Evolutionary conservation across 192 early-diverging fungal species (phyloP).

Genomic region (Spinellus fusiger): DNA sequence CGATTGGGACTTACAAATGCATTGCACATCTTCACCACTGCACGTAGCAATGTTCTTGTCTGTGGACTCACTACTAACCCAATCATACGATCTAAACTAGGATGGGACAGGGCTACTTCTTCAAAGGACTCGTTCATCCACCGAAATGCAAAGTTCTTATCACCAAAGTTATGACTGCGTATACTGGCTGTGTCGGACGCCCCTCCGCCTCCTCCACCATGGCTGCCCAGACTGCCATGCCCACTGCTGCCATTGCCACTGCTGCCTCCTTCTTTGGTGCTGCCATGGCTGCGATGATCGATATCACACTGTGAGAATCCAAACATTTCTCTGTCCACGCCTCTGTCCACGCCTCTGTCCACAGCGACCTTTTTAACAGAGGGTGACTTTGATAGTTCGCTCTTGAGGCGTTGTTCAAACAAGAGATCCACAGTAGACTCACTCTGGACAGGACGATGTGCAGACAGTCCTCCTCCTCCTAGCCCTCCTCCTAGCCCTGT

Average conservation of each 20-base stretch:
- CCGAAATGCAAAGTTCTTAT: constrained; percentile 32
- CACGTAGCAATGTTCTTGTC: constrained; percentile 43
- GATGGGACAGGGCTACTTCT: constrained; percentile 33
- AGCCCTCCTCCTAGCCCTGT: not conserved
- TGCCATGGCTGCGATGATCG: constrained; percentile 10
- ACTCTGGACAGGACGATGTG: not conserved
- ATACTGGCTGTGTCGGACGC: constrained; percentile 36
- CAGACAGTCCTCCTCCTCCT: not conserved
- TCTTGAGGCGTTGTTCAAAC: not conserved
- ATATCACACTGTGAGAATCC: constrained; percentile 31
- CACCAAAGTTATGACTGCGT: constrained; percentile 38
- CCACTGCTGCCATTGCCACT: constrained; percentile 26
- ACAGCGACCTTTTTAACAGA: too few species aligned
- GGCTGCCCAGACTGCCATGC: not conserved
- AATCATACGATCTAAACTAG: constrained; percentile 36
- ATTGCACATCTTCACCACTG: constrained; percentile 39
- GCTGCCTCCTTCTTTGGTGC: constrained; percentile 20
- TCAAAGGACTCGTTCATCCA: constrained; percentile 38
- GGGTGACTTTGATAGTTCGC: not conserved
- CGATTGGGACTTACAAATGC: constrained; percentile 35
- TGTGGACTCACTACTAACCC: constrained; percentile 44
- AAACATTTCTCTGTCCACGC: constrained; percentile 1
- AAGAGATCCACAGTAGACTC: constrained; percentile 5
- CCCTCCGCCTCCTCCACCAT: constrained; percentile 21
- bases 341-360: not conserved